These are phyloP conservation scores for Hansenula lynferdii DNA, from an alignment of 1,139 yeast species.

Conservation along the genomic window DNA sequence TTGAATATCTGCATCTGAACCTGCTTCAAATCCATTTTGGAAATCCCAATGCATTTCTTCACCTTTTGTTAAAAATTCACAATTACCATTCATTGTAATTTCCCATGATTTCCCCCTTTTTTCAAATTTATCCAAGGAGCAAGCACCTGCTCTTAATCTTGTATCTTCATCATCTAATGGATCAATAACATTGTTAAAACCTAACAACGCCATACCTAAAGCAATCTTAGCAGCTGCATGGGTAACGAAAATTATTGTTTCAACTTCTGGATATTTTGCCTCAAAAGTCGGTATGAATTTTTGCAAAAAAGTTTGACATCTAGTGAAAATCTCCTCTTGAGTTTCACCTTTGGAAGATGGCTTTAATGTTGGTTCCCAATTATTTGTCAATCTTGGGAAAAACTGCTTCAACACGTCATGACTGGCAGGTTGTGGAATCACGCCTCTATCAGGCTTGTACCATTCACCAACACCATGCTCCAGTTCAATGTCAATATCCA, in stretches of 20 bases:
- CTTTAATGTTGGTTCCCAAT: conserved; percentile 45
- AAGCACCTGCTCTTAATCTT: conserved; percentile 47
- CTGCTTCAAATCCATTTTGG: conserved; percentile 59
- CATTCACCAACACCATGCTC: conserved; percentile 77
- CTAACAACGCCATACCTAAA: conserved; percentile 63
- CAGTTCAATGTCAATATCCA: conserved; percentile 51
- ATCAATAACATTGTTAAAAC: conserved; percentile 41
- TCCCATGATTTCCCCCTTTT: conserved; percentile 44
- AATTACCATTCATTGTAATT: conserved; percentile 59
- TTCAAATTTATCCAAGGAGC: conserved; percentile 52
- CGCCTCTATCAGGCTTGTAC: conserved; percentile 51
- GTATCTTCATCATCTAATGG: conserved; percentile 44
- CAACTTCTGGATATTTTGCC: conserved; percentile 45
- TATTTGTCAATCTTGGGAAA: conserved; percentile 40
- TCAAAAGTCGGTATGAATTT: conserved; percentile 49
- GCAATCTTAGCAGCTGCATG: conserved; percentile 88
- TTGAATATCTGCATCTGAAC: conserved; percentile 68
- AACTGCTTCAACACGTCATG: conserved; percentile 41
- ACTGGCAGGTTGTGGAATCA: conserved; percentile 57
- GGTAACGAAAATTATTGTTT: conserved; percentile 57
- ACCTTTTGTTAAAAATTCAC: conserved; percentile 63
- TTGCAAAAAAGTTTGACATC: conserved; percentile 48
- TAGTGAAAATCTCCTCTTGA: conserved; percentile 51
- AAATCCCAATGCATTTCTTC: conserved; percentile 93
- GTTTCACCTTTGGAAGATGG: conserved; percentile 68